Percentiles rank a stretch among this genome's conserved stretches.
Evolutionary conservation across 495 filamentous ascomycete species (phyloP).

Genomic region (Podospora pseudocomata): DNA sequence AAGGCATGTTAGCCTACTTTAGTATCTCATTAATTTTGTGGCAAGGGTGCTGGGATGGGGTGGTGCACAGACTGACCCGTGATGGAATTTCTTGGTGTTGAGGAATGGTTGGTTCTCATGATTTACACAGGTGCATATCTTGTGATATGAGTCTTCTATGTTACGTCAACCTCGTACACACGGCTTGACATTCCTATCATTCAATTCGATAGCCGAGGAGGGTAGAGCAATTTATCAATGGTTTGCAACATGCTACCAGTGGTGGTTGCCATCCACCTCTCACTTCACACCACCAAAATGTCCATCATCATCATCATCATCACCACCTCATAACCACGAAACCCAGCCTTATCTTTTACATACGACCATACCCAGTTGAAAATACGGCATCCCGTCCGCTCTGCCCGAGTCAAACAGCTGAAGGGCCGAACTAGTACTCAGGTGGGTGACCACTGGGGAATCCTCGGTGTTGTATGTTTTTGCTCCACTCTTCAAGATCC

Average conservation of each 20-base stretch:
- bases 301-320: background rate
- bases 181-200: background rate
- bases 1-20: too few species aligned
- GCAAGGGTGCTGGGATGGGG: too few species aligned
- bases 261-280: background rate
- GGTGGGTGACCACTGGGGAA: background rate
- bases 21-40: too few species aligned
- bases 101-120: background rate
- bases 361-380: background rate
- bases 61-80: background rate
- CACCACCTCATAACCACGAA: background rate
- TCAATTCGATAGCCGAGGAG: too few species aligned
- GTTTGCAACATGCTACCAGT: background rate
- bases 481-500: background rate
- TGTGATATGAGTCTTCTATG: background rate
- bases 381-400: background rate
- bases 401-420: background rate
- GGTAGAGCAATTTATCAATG: too few species aligned
- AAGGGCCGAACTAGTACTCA: background rate
- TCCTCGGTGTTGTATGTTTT: background rate
- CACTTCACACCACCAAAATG: too few species aligned
- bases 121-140: background rate
- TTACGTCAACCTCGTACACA: background rate
- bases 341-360: background rate
- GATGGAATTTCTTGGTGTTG: background rate